Conservation (phyloP, 2,329 filamentous ascomycete species). For the Hypoxylon sp. region DNA sequence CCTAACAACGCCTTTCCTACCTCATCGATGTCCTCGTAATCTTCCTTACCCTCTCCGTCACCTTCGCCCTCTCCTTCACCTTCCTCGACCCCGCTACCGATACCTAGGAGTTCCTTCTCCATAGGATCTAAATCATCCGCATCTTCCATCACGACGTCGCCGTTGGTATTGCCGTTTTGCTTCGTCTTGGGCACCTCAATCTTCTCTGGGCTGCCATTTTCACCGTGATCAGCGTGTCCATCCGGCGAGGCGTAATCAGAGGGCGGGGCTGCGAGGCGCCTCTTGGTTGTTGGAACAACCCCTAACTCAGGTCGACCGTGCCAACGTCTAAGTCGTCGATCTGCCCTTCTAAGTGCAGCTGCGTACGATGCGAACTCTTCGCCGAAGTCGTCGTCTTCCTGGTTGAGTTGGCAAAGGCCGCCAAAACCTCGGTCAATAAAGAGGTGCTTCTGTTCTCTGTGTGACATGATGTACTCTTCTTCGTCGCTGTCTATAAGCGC, state of each 20-base stretch:
- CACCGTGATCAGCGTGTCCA: constrained; percentile 51
- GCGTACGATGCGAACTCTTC: constrained; percentile 79
- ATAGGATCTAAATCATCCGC: constrained; percentile 70
- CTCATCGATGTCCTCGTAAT: constrained; percentile 60
- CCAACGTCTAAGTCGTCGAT: constrained; percentile 80
- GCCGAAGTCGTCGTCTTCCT: constrained; percentile 80
- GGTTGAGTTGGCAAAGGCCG: constrained; percentile 74
- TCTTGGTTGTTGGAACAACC: constrained; percentile 65
- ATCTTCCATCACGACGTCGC: constrained; percentile 63
- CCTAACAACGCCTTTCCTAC: constrained; percentile 55
- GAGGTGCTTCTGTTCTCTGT: constrained; percentile 53
- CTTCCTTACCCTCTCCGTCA: constrained; percentile 64
- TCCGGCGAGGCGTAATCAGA: constrained; percentile 48
- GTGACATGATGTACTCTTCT: constrained; percentile 61
- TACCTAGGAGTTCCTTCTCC: constrained; percentile 66
- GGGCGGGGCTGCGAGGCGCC: constrained; percentile 47
- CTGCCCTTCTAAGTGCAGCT: constrained; percentile 74
- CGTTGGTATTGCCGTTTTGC: constrained; percentile 58
- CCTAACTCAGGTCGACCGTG: constrained; percentile 64
- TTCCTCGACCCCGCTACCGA: constrained; percentile 63
- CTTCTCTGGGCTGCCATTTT: constrained; percentile 54
- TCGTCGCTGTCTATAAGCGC: constrained; percentile 75
- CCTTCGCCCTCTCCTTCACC: constrained; percentile 62
- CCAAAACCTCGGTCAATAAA: constrained; percentile 73
- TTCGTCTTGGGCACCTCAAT: constrained; percentile 50